Percentiles rank a stretch among this genome's conserved stretches.
These are phyloP conservation scores for Malbranchea zuffiana DNA, from an alignment of 2,329 filamentous ascomycete genomes.

Conservation along the genomic window DNA sequence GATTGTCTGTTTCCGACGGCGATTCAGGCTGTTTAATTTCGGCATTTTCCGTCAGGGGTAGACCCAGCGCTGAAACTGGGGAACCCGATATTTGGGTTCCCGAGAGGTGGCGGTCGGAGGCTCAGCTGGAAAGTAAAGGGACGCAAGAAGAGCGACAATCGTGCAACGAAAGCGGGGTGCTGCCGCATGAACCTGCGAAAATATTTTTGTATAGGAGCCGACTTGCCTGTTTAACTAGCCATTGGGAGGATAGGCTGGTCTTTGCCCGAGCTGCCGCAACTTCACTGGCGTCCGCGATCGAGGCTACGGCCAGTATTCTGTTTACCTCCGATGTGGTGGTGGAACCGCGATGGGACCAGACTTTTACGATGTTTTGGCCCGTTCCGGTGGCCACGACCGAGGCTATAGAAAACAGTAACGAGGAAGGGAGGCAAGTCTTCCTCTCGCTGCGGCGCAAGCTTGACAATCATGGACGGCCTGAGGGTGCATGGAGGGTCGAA, in stretches of 20 bases:
- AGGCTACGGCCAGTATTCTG: constrained; percentile 3
- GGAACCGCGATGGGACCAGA: constrained; percentile 2
- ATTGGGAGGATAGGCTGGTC: constrained; percentile 7
- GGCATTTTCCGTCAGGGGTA: too few species aligned
- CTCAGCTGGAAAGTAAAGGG: neutral
- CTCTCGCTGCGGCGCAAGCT: constrained; percentile 6
- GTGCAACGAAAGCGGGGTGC: neutral
- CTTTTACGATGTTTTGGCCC: constrained; percentile 3
- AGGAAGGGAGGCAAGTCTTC: constrained; percentile 1
- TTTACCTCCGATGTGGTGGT: constrained; percentile 4
- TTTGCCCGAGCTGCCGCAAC: neutral
- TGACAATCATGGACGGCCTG: constrained; percentile 2
- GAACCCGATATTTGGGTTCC: too few species aligned
- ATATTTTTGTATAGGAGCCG: constrained; percentile 1
- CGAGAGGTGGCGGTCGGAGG: neutral
- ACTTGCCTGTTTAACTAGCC: constrained; percentile 2
- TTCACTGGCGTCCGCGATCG: constrained; percentile 2
- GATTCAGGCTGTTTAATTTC: too few species aligned
- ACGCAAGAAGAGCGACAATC: neutral
- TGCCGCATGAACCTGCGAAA: neutral
- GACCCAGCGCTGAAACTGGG: too few species aligned
- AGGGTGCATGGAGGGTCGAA: constrained; percentile 19
- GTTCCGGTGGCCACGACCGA: neutral
- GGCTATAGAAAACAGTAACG: neutral
- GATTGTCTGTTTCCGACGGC: too few species aligned